Conservation (phyloP, 2,329 filamentous ascomycete species). For the Cyanodermella asteris region DNA sequence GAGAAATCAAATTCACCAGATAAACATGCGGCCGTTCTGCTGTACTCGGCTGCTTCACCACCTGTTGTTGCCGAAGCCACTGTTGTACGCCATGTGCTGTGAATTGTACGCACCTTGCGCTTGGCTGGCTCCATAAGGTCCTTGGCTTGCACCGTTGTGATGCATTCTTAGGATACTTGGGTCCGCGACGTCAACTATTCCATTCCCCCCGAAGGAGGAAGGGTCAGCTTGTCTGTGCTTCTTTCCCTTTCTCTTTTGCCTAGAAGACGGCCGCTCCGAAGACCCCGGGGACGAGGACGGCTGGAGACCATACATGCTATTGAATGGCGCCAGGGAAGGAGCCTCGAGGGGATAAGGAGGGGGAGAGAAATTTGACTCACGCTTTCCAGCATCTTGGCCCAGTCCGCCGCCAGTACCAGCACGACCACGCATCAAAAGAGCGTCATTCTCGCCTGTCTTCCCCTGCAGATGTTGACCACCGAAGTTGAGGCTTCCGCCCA, state of each 20-base stretch:
- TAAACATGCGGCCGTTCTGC: constrained; percentile 2
- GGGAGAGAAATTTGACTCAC: constrained; percentile 94
- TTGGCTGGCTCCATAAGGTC: constrained; percentile 75
- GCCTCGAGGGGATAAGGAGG: constrained; percentile 67
- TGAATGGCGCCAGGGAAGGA: constrained; percentile 77
- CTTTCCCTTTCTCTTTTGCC: constrained; percentile 99
- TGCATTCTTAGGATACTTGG: constrained; percentile 98
- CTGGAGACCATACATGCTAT: constrained; percentile 75
- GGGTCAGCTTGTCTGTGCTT: constrained; percentile 99
- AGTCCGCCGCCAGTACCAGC: constrained; percentile 43
- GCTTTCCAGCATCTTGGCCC: constrained; percentile 73
- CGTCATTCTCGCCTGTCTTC: constrained; percentile 65
- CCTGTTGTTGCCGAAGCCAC: constrained; percentile 47
- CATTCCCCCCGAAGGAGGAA: constrained; percentile 98
- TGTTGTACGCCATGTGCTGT: constrained; percentile 57
- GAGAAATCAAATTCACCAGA: constrained; percentile 6
- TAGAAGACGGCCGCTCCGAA: constrained; percentile 70
- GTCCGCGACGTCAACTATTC: constrained; percentile 99
- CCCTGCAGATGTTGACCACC: constrained; percentile 34
- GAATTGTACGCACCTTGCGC: constrained; percentile 78
- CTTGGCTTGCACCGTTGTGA: constrained; percentile 65
- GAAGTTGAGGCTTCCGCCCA: constrained; percentile 39
- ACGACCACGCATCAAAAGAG: constrained; percentile 52
- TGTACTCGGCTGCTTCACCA: constrained; percentile 18
- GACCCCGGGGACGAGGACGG: constrained; percentile 77